Conservation (phyloP, 768 basidiomycete species). For the Auricularia heimuer region DNA sequence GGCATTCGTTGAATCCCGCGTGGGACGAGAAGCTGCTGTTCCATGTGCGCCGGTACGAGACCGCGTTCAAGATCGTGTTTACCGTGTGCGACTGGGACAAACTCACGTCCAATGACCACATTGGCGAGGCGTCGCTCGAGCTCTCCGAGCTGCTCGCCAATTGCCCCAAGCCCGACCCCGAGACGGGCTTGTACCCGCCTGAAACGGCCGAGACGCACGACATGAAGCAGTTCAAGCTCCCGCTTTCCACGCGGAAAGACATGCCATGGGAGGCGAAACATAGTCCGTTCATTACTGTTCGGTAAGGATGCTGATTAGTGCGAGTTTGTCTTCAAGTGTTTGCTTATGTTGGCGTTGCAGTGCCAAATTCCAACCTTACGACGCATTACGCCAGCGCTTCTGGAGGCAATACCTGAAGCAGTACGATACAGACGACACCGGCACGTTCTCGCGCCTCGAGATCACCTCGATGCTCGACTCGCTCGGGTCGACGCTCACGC, state of each 20-base stretch:
- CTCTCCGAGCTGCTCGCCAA: conserved; percentile 58
- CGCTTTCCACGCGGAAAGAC: conserved; percentile 50
- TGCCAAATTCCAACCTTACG: conserved; percentile 94
- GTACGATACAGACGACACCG: conserved; percentile 82
- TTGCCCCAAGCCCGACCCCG: conserved; percentile 50
- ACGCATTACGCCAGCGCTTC: conserved; percentile 79
- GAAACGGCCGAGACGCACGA: conserved; percentile 34
- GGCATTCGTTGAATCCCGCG: conserved; percentile 73
- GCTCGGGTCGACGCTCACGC: conserved; percentile 83
- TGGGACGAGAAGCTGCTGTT: conserved; percentile 97
- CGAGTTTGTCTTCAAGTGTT: conserved; percentile 1
- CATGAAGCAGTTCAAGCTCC: conserved; percentile 67
- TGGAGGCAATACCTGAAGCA: conserved; percentile 84
- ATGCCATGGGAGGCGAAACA: conserved; percentile 64
- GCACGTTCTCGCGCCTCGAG: conserved; percentile 68
- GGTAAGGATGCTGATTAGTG: conserved; percentile 28
- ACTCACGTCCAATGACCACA: conserved; percentile 75
- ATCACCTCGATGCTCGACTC: conserved; percentile 94
- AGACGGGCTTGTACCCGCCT: conserved; percentile 45
- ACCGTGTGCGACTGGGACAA: conserved; percentile 97
- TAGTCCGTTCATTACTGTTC: conserved; percentile 57
- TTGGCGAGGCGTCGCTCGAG: conserved; percentile 70
- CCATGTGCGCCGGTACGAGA: conserved; percentile 85
- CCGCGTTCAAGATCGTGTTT: conserved; percentile 65
- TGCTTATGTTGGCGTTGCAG: conserved; percentile 26